Evolutionary conservation across 495 filamentous ascomycete species (phyloP).

Genomic region (Penicillium waksmanii): DNA sequence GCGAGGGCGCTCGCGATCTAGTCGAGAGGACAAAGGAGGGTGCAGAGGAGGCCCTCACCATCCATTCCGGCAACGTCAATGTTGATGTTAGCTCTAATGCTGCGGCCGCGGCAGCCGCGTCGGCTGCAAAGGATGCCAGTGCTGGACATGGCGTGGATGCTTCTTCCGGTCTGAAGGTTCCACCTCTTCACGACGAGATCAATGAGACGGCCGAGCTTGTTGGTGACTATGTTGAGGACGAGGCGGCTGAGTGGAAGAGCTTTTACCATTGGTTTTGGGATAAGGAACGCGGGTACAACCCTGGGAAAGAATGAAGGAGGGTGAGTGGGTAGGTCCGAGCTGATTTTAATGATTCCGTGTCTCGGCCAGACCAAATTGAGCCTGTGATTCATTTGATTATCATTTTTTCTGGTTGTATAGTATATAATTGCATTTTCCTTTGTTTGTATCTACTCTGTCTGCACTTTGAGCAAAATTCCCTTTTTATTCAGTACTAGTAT

Average conservation of each 20-base stretch:
- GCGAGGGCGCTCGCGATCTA: constrained; percentile 46
- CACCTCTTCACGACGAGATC: constrained; percentile 29
- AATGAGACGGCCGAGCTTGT: constrained; percentile 54
- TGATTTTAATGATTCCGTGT: too few species aligned
- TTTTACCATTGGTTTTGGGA: constrained; percentile 55
- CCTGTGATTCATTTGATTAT: too few species aligned
- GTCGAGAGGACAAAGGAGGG: constrained; percentile 37
- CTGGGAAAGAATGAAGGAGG: constrained; percentile 5
- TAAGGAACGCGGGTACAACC: constrained; percentile 25
- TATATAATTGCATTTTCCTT: background rate
- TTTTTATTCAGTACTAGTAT: too few species aligned
- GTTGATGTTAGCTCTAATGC: constrained; percentile 42
- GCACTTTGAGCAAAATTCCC: too few species aligned
- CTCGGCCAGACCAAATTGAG: too few species aligned
- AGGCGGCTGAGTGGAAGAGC: constrained; percentile 44
- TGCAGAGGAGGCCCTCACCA: constrained; percentile 32
- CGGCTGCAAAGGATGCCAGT: constrained; percentile 8
- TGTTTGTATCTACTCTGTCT: background rate
- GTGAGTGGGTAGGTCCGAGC: too few species aligned
- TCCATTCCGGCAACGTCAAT: constrained; percentile 31
- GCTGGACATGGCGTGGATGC: constrained; percentile 25
- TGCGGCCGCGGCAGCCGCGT: constrained; percentile 18
- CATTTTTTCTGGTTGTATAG: background rate
- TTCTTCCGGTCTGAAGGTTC: constrained; percentile 26
- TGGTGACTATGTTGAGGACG: constrained; percentile 52